Evolutionary conservation across 1,284 basidiomycete genomes (phyloP).

Genomic region (Apiotrichum akiyoshidainum): DNA sequence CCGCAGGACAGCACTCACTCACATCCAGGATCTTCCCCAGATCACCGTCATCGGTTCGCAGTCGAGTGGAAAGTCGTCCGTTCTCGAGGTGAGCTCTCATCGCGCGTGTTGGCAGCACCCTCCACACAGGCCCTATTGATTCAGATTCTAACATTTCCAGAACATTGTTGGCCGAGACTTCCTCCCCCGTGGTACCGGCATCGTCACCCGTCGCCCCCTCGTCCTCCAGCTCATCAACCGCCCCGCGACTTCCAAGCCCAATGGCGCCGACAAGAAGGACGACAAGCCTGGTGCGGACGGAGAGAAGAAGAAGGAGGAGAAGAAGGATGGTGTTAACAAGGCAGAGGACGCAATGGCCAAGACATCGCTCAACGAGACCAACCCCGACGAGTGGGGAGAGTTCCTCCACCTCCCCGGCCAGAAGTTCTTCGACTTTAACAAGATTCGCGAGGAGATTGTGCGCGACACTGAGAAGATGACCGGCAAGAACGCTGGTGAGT

Average conservation of each 20-base stretch:
- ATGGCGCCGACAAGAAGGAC: slow-evolving; percentile 47
- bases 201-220: slow-evolving; percentile 82
- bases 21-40: slow-evolving; percentile 55
- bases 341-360: slow-evolving; percentile 37
- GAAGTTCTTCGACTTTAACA: slow-evolving; percentile 96
- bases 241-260: slow-evolving; percentile 57
- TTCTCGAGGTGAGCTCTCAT: slow-evolving; percentile 51
- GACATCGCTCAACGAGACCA: slow-evolving; percentile 59
- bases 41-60: slow-evolving; percentile 58
- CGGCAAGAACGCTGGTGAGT: slow-evolving; percentile 77
- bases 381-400: slow-evolving; percentile 95
- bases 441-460: slow-evolving; percentile 94
- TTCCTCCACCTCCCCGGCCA: slow-evolving; percentile 93
- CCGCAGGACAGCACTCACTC: slow-evolving; percentile 3
- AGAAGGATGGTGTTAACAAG: slow-evolving; percentile 12
- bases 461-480: slow-evolving; percentile 97
- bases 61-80: slow-evolving; percentile 56
- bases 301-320: slow-evolving; percentile 24
- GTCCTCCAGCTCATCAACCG: slow-evolving; percentile 94
- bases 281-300: slow-evolving; percentile 12
- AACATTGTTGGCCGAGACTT: slow-evolving; percentile 98
- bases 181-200: slow-evolving; percentile 93
- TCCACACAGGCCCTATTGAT: neutral
- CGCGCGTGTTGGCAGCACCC: no score
- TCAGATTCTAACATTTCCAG: slow-evolving; percentile 50